Percentiles rank a stretch among this genome's conserved stretches.
phyloP scores from a whole-genome alignment of 2,329 filamentous ascomycete species.

The Geosmithia putterillii region DNA sequence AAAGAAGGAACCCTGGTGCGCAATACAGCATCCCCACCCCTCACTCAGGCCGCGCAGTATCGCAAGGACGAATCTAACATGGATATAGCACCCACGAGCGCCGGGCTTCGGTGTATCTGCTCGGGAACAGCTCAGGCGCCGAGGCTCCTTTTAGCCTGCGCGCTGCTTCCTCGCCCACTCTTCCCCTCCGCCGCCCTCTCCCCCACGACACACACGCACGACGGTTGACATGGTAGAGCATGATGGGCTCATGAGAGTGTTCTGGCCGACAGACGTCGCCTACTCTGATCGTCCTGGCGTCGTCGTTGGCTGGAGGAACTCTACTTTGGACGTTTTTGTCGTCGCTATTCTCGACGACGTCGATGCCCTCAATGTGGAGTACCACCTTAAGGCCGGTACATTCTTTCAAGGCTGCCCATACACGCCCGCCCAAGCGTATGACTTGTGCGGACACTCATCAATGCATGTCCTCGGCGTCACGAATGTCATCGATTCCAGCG shows the following conservation, averaged over 20 bases:
- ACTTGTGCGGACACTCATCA: conserved; percentile 68
- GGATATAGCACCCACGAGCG: conserved; percentile 64
- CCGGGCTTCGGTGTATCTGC: conserved; percentile 76
- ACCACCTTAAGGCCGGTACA: conserved; percentile 71
- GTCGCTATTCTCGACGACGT: conserved; percentile 83
- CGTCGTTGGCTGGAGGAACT: conserved; percentile 93
- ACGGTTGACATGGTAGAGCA: conserved; percentile 51
- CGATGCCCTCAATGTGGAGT: conserved; percentile 73
- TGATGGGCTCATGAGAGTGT: conserved; percentile 93
- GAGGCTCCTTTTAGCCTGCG: conserved; percentile 73
- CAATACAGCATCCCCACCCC: neutral
- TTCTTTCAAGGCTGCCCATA: conserved; percentile 76
- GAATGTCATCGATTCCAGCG: conserved; percentile 45
- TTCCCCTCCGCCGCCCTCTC: conserved; percentile 7
- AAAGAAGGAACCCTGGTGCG: conserved; percentile 71
- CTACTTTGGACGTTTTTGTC: conserved; percentile 78
- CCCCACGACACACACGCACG: conserved; percentile 8
- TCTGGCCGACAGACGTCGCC: conserved; percentile 86
- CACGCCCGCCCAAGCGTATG: conserved; percentile 67
- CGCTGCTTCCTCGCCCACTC: neutral
- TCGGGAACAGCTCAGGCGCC: conserved; percentile 83
- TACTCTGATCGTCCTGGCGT: conserved; percentile 65
- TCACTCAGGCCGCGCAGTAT: neutral
- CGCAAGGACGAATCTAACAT: neutral
- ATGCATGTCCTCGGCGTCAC: conserved; percentile 80